Base-by-base conservation (phyloP, 202 grass and related monocot genomes). In the Bolboschoenoplectus hybrid region DNA sequence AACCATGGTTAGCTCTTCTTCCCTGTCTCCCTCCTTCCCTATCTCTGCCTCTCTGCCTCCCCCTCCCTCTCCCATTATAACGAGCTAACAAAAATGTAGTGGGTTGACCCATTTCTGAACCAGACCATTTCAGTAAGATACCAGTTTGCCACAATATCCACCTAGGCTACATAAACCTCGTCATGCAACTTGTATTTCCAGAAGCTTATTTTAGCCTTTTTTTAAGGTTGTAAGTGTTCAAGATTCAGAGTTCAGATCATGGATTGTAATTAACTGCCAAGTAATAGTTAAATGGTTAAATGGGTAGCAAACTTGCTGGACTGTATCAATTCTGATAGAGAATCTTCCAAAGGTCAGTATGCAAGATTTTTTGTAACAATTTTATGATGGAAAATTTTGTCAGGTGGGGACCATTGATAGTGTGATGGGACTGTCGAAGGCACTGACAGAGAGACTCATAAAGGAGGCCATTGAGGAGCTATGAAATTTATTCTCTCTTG, bases 341-440 rank as follows among this genome's bases (percentile, higher is more conserved):
- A 36, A 55, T n/a, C 32, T 4, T 36, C 10, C 12, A 38, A 5
- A 56, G 13, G 5, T n/a, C 34, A 43, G 39, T 39, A 57, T 41
- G 26, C 32, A 2, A 13, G 51, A 39, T 58, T 58, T 57, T 39
- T 58, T 57, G 0, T 60, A 45, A 62, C 12, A 56, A 51, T 60
- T 67, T 77, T 87, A 69, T 51, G 5, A 36, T 70, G 3, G 6
- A 50, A 62, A 39, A 9, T 52, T 34, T 85, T 62, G 87, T 55
- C 60, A 98, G 96, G 91, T 98, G 9, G 93, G 96, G 35, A 98
- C 93, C 46, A 91, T 98, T 44, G 96, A 98, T 71, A 95, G 96
- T 66, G 90, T 95, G 63, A 98, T 98, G 96, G 96, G 90, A 38
- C 91, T 98, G 46, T 91, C 96, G 1, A 98, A 95, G 85, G 90